Evolutionary conservation across 768 basidiomycete species (phyloP), one percentile per base, ranked within the genome.

Genomic region (Tylopilus sp.): DNA sequence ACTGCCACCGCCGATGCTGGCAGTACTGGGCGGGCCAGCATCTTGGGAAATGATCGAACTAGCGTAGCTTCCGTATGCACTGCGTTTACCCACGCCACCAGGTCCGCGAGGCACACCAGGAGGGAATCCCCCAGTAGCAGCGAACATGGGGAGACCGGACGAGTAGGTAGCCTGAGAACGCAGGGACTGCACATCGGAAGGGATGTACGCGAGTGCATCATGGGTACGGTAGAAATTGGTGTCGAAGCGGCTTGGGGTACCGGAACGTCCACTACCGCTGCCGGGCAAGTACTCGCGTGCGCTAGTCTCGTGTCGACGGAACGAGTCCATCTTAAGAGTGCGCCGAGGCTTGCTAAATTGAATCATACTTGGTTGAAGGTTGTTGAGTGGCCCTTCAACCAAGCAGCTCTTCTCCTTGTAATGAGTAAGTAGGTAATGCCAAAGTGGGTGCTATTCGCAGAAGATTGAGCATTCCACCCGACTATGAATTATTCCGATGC

Each of bases 281-380:
- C 21, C 60, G 3, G 70, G 66, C 45, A 85, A 70, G 61, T 81
- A 92, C 61, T 99, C 97, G 49, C 86, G 82, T 1, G 95, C 95
- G 61, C 80, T 89, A 21, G 91, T 89, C 69, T 98, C 95, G 66
- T 96, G 92, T 46, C 95, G 84, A 52, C 91, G 87, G 81, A 91
- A 95, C 53, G 89, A 90, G 58, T 96, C 92, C 84, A 93, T 88
- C 70, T 94, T 94, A 59, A 95, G 81, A 6, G 92, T 82, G 49
- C 93, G 87, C 52, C 93, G 84, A 29, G 97, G 97, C 73, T 97
- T 95, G 80, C 92, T 94, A 78, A 99, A 98, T 68, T 98, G 97
- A 55, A 99, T 99, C 95, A 99, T 96, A 73, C 93, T 96, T 7
- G 92, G 79, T 68, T 98, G 97, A 31, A 99, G 76, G 72, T 99